These are phyloP conservation scores for Malassezia obtusa DNA, from an alignment of 1,284 basidiomycete genomes.

Conservation along the genomic window DNA sequence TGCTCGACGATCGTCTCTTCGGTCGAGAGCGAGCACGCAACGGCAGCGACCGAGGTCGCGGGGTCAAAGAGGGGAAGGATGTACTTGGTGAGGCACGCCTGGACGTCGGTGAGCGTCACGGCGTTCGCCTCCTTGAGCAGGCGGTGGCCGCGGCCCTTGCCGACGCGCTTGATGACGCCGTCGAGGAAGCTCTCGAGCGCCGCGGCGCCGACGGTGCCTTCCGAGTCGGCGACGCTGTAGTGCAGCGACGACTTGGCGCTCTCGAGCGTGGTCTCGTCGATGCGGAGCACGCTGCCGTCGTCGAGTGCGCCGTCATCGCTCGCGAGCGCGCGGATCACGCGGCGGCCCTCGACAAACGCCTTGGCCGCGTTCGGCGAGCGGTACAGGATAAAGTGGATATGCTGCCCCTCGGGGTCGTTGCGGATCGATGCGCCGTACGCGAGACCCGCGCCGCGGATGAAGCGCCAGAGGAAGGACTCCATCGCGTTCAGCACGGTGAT, in stretches of 20 bases:
- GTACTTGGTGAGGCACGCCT: conserved; percentile 62
- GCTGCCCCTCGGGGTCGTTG: conserved; percentile 70
- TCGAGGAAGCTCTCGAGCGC: conserved; percentile 52
- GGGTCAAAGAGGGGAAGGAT: conserved; percentile 79
- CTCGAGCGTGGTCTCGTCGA: conserved; percentile 76
- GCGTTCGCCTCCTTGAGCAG: conserved; percentile 26
- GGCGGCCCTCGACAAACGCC: conserved; percentile 69
- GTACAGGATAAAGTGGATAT: conserved; percentile 65
- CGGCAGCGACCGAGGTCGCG: conserved; percentile 65
- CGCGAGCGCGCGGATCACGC: conserved; percentile 47
- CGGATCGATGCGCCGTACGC: conserved; percentile 82
- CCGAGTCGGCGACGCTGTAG: conserved; percentile 66
- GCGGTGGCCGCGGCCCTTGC: conserved; percentile 31
- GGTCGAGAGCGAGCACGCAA: conserved; percentile 73
- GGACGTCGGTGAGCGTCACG: conserved; percentile 68
- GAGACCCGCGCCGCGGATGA: conserved; percentile 40
- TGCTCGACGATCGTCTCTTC: conserved; percentile 62
- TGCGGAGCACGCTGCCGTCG: conserved; percentile 52
- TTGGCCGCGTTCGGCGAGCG: conserved; percentile 74
- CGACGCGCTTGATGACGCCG: conserved; percentile 25
- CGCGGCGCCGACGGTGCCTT: conserved; percentile 73
- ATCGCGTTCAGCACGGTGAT: conserved; percentile 81
- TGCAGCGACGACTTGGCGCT: conserved; percentile 86
- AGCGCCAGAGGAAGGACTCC: conserved; percentile 80
- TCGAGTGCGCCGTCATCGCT: conserved; percentile 49